phyloP scores from a whole-genome alignment of 441 rosid genomes.

The Hypseocharis bilobata region DNA sequence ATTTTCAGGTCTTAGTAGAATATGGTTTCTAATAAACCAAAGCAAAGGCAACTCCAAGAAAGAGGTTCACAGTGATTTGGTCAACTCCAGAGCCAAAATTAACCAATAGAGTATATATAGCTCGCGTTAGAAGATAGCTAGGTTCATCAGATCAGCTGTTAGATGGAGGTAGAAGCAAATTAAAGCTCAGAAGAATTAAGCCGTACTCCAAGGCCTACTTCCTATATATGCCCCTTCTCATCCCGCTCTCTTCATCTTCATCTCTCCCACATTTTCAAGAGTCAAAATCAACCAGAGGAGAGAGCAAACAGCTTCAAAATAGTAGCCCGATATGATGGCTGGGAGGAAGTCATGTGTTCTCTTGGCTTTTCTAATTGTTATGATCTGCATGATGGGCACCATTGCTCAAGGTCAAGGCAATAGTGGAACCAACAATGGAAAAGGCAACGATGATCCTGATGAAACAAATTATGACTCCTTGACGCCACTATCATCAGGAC shows the following conservation, averaged over 20 bases:
- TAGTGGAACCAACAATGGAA: conserved; percentile 8
- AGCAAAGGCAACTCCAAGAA: conserved; percentile 17
- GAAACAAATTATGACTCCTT: conserved; percentile 29
- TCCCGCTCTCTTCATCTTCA: conserved; percentile 6
- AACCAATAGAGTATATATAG: background rate
- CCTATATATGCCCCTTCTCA: conserved; percentile 19
- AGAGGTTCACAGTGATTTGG: conserved; percentile 13
- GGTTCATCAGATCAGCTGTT: background rate
- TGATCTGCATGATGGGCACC: conserved; percentile 33
- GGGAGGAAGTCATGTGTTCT: conserved; percentile 30
- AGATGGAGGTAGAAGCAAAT: conserved; percentile 30
- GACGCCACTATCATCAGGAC: conserved; percentile 28
- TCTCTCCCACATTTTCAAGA: background rate
- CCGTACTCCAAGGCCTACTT: conserved; percentile 19
- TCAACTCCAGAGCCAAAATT: background rate
- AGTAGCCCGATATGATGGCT: conserved; percentile 27
- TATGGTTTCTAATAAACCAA: conserved; percentile 15
- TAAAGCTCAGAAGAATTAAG: conserved; percentile 21
- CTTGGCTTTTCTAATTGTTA: conserved; percentile 29
- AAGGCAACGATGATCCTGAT: conserved; percentile 7
- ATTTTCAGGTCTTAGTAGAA: background rate
- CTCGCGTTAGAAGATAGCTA: background rate
- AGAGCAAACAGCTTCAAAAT: background rate
- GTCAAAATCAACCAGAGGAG: conserved; percentile 11
- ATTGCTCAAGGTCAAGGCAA: conserved; percentile 19